phyloP scores from a whole-genome alignment of 352 stramenopile genomes.

The Pilasporangium apinafurcum region DNA sequence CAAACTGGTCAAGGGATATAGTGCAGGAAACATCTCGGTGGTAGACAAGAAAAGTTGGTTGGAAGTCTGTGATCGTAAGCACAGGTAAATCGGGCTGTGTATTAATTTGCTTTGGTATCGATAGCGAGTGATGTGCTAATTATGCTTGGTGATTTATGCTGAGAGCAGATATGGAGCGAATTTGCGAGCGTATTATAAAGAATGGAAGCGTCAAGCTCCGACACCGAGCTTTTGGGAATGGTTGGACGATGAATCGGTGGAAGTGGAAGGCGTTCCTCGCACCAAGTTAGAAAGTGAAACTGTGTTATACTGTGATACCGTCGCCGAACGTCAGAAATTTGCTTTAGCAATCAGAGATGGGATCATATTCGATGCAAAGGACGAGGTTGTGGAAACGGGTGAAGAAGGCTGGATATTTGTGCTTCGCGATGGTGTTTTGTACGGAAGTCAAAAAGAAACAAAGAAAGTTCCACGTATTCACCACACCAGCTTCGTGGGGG shows the following conservation, averaged over 20 bases:
- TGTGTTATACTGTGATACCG: constrained; percentile 92
- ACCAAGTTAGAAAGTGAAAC: constrained; percentile 93
- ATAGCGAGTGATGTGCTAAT: background rate
- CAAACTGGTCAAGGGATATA: constrained; percentile 86
- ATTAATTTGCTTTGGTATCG: constrained; percentile 1
- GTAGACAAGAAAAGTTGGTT: constrained; percentile 90
- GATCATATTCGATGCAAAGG: constrained; percentile 50
- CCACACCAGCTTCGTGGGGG: constrained; percentile 96
- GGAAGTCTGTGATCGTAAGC: constrained; percentile 85
- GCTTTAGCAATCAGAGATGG: constrained; percentile 69
- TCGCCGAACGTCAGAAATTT: constrained; percentile 87
- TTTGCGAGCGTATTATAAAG: constrained; percentile 94
- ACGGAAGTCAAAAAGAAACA: constrained; percentile 93
- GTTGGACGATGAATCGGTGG: constrained; percentile 80
- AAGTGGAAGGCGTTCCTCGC: constrained; percentile 84
- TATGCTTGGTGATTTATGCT: background rate
- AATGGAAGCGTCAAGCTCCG: constrained; percentile 88
- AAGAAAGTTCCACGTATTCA: constrained; percentile 93
- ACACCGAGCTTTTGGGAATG: constrained; percentile 87
- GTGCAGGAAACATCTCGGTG: constrained; percentile 85
- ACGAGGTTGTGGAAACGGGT: constrained; percentile 87
- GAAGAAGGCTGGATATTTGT: constrained; percentile 97
- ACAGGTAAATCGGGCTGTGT: constrained; percentile 38
- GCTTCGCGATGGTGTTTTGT: constrained; percentile 91
- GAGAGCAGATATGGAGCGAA: constrained; percentile 93